Conservation (phyloP, 768 basidiomycete genomes). For the Trametes elegans region DNA sequence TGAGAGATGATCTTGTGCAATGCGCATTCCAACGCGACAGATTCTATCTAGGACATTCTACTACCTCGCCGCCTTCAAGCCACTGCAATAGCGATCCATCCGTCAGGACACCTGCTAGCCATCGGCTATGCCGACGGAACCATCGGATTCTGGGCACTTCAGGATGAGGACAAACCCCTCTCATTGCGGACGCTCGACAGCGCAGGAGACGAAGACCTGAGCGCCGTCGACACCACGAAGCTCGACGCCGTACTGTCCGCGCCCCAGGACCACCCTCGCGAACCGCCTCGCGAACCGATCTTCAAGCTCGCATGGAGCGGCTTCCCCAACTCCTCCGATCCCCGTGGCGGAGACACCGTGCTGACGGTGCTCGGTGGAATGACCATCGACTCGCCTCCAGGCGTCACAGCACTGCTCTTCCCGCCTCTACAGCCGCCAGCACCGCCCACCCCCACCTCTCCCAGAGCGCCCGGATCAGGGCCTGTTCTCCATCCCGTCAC, state of each 20-base stretch:
- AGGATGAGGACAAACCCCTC: slow-evolving; percentile 74
- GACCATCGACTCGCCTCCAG: slow-evolving; percentile 47
- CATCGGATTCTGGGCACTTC: slow-evolving; percentile 79
- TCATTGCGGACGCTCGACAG: slow-evolving; percentile 67
- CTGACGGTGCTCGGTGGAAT: slow-evolving; percentile 80
- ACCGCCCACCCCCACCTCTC: slow-evolving; percentile 34
- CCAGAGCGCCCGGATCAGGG: slow-evolving; percentile 19
- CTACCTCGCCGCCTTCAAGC: slow-evolving; percentile 68
- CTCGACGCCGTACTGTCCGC: slow-evolving; percentile 41
- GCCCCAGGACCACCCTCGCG: slow-evolving; percentile 18
- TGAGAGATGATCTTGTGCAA: not conserved
- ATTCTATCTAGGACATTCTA: slow-evolving; percentile 53
- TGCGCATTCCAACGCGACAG: not conserved
- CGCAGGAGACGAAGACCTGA: slow-evolving; percentile 47
- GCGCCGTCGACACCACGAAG: slow-evolving; percentile 47
- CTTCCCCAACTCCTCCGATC: slow-evolving; percentile 63
- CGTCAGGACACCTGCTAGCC: slow-evolving; percentile 72
- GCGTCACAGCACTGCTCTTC: slow-evolving; percentile 67
- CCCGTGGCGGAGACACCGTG: slow-evolving; percentile 68
- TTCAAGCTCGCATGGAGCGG: slow-evolving; percentile 87
- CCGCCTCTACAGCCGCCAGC: slow-evolving; percentile 61
- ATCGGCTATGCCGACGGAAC: slow-evolving; percentile 82
- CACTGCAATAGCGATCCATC: slow-evolving; percentile 70
- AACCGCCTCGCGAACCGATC: slow-evolving; percentile 61
- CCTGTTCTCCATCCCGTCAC: slow-evolving; percentile 38